Evolutionary conservation across 129 eudicot species (phyloP).

Genomic region (Pittosporum tobira): DNA sequence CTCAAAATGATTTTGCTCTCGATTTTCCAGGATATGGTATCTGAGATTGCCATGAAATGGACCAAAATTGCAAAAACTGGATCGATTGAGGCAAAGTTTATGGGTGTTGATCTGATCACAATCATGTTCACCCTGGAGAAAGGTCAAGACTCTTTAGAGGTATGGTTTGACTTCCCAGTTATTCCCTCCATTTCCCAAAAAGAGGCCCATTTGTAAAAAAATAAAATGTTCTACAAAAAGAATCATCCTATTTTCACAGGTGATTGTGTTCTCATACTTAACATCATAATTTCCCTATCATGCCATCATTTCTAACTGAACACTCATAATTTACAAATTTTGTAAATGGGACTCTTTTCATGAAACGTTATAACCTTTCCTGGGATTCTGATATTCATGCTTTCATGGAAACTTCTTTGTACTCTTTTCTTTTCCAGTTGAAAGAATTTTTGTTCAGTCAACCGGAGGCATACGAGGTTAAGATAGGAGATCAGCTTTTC

Average conservation of each 20-base stretch:
- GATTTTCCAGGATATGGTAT: constrained; percentile 52
- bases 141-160: constrained; percentile 88
- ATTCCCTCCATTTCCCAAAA: too few species aligned
- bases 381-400: background rate
- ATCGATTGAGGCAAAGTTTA: constrained; percentile 57
- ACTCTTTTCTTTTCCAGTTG: constrained; percentile 32
- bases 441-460: constrained; percentile 69
- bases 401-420: constrained; percentile 2
- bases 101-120: constrained; percentile 78
- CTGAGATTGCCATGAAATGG: constrained; percentile 74
- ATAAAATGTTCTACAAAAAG: too few species aligned
- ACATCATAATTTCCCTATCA: too few species aligned
- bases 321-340: background rate
- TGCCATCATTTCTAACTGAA: too few species aligned
- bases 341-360: too few species aligned
- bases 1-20: background rate
- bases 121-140: constrained; percentile 83
- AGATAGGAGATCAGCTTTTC: constrained; percentile 70
- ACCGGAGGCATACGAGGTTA: constrained; percentile 85
- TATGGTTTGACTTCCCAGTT: constrained; percentile 22
- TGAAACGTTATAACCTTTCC: constrained; percentile 1
- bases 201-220: too few species aligned
- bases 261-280: too few species aligned
- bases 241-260: too few species aligned
- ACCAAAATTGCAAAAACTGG: constrained; percentile 74